Percentiles rank a stretch among this genome's conserved stretches.
Evolutionary conservation across 2,329 filamentous ascomycete species (phyloP).

Genomic region (Pseudophaeomoniella oleicola): DNA sequence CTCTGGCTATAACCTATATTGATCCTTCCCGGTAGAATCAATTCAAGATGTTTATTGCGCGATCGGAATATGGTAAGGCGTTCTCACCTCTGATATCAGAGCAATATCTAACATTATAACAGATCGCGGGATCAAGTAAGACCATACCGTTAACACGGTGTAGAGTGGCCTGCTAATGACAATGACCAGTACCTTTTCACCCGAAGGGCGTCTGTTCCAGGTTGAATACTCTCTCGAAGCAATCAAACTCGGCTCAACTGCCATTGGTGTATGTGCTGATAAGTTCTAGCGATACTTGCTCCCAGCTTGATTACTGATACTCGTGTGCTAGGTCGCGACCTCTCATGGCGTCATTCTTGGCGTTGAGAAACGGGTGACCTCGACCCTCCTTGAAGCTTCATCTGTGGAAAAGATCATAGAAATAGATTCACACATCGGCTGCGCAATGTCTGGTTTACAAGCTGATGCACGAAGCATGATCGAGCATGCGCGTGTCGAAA

Average conservation of each 20-base stretch:
- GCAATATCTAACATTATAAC: constrained; percentile 21
- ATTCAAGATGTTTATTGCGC: constrained; percentile 91
- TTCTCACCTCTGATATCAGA: constrained; percentile 10
- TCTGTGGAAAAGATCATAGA: constrained; percentile 99
- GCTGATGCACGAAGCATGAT: constrained; percentile 96
- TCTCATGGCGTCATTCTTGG: constrained; percentile 90
- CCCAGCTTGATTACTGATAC: constrained; percentile 9
- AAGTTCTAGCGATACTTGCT: too few relatives aligned
- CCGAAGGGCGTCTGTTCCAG: constrained; percentile 98
- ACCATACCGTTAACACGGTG: too few relatives aligned
- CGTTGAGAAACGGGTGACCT: constrained; percentile 98
- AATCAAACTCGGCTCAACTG: constrained; percentile 97
- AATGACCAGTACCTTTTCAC: constrained; percentile 78
- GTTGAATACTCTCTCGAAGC: constrained; percentile 99
- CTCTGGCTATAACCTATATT: too few relatives aligned
- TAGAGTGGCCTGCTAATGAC: too few relatives aligned
- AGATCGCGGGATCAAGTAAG: constrained; percentile 98
- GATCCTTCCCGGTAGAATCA: background rate
- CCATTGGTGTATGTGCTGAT: constrained; percentile 61
- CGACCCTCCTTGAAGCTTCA: constrained; percentile 88
- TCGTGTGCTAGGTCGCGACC: constrained; percentile 53
- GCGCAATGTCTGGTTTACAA: constrained; percentile 96
- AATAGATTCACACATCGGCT: constrained; percentile 96
- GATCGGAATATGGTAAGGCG: constrained; percentile 93
- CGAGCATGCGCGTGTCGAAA: constrained; percentile 95